Evolutionary conservation across 805 yeast species (phyloP).

Genomic region (Teunomyces lycoperdinae): DNA sequence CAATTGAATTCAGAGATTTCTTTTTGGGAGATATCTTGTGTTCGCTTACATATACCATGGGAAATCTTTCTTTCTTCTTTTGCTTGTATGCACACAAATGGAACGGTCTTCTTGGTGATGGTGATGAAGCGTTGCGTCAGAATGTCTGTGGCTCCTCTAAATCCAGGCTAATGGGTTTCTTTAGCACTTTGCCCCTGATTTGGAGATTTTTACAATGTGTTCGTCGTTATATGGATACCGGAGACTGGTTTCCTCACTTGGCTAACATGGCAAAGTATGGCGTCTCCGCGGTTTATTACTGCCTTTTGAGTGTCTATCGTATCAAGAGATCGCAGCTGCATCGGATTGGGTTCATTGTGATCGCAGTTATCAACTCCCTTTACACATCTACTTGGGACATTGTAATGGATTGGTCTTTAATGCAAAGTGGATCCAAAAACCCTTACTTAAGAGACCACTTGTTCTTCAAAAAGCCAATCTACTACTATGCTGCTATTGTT

Average conservation of each 20-base stretch:
- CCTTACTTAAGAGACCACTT: slow-evolving; percentile 67
- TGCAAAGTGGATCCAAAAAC: slow-evolving; percentile 61
- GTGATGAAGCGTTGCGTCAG: slow-evolving; percentile 16
- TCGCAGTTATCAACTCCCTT: slow-evolving; percentile 72
- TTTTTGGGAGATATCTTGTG: slow-evolving; percentile 89
- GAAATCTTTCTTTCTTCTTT: slow-evolving; percentile 80
- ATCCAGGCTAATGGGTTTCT: slow-evolving; percentile 77
- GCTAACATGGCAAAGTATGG: slow-evolving; percentile 82
- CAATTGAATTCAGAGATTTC: slow-evolving; percentile 94
- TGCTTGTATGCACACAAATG: slow-evolving; percentile 78
- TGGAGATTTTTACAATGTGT: slow-evolving; percentile 91
- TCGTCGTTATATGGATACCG: slow-evolving; percentile 88
- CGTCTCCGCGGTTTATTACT: slow-evolving; percentile 64
- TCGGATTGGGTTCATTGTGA: slow-evolving; percentile 62
- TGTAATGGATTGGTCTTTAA: slow-evolving; percentile 92
- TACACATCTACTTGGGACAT: slow-evolving; percentile 82
- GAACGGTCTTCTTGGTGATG: slow-evolving; percentile 48
- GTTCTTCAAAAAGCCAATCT: slow-evolving; percentile 52
- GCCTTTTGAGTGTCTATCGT: slow-evolving; percentile 74
- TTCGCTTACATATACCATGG: slow-evolving; percentile 82
- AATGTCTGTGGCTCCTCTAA: slow-evolving; percentile 70
- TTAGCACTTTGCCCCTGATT: slow-evolving; percentile 78
- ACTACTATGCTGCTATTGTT: slow-evolving; percentile 74
- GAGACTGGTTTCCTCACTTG: slow-evolving; percentile 94
- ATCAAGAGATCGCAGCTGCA: slow-evolving; percentile 44